Percentiles rank a stretch among this genome's conserved stretches.
Evolutionary conservation across 225 moss, liverwort and hornwort genomes (phyloP).

Genomic region (Bryum argenteum): DNA sequence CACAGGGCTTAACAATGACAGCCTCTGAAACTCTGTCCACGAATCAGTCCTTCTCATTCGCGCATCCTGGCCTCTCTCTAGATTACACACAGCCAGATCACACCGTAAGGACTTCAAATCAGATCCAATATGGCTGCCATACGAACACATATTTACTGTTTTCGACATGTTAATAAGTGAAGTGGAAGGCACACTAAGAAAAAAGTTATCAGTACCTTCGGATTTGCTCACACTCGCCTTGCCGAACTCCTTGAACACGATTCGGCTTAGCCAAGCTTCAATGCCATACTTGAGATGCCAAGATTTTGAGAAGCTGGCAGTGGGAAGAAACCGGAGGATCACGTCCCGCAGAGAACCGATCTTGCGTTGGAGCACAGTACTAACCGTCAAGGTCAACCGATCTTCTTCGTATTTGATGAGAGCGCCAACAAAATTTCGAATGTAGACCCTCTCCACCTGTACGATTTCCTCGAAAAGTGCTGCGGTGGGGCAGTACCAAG

Average conservation of each 20-base stretch:
- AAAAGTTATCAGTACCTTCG: slow-evolving; percentile 33
- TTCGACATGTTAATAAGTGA: neutral
- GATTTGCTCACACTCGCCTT: slow-evolving; percentile 45
- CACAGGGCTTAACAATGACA: slow-evolving; percentile 49
- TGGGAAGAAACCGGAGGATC: slow-evolving; percentile 44
- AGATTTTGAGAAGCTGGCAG: slow-evolving; percentile 47
- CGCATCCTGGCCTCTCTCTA: slow-evolving; percentile 44
- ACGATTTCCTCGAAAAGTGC: slow-evolving; percentile 63
- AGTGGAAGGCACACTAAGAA: neutral
- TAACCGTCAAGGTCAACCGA: slow-evolving; percentile 25
- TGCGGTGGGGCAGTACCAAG: slow-evolving; percentile 58
- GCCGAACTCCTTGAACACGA: slow-evolving; percentile 58
- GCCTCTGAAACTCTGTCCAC: slow-evolving; percentile 59
- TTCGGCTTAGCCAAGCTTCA: slow-evolving; percentile 61
- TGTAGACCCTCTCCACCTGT: slow-evolving; percentile 57
- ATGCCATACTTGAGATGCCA: slow-evolving; percentile 61
- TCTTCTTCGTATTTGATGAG: slow-evolving; percentile 52
- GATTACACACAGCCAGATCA: neutral
- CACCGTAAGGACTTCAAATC: neutral
- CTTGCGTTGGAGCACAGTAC: slow-evolving; percentile 28
- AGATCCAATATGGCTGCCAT: neutral
- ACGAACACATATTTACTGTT: neutral
- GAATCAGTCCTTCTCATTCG: slow-evolving; percentile 41
- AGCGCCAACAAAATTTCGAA: slow-evolving; percentile 50
- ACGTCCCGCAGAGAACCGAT: slow-evolving; percentile 35